Evolutionary conservation across 1,284 basidiomycete species (phyloP), one percentile per base, ranked within the genome.

Genomic region (Marasmius fiardii): DNA sequence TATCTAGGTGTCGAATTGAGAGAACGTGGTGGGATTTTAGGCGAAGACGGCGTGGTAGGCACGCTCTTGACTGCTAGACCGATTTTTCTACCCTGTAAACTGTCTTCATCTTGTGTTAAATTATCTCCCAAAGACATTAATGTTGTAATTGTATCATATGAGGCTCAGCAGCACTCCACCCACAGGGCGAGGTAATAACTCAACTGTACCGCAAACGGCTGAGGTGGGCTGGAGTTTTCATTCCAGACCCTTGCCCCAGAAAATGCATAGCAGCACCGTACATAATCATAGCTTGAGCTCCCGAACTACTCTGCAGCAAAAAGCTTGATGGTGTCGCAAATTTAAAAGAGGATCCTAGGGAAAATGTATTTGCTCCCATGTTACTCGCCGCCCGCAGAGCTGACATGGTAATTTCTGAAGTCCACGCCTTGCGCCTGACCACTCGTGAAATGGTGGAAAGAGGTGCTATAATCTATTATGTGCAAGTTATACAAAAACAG

Each of bases 391-490:
- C 39, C 11, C 20, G 39, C 39, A 41, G n/a, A 41, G 16, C 39
- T 2, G 39, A 41, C 1, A 41, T n/a, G 5, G 39, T 14, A 41
- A 14, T 41, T 3, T 41, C 16, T 20, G 39, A 41, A 3, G 39
- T 56, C 51, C 51, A 56, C 20, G 58, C 54, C 24, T 41, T 39
- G n/a, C 51, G 51, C n/a, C 20, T 56, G 5, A 47, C 54, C 20
- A 59, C 58, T 51, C 58, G 45, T 11, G 45, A 33, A 26, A 61
- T 60, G 49, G 61, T 61, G n/a, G 61, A 26, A 12, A 63, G 53
- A 2, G 61, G 61, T 6, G 59, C 56, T 16, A 63, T 63, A 23
- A 59, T 51, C 63, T 64, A 44, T 34, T 4, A n/a, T n/a, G n/a
- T n/a, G n/a, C n/a, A n/a, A n/a, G n/a, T n/a, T n/a, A n/a, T n/a